phyloP scores from a whole-genome alignment of 768 basidiomycete species.

The Pleurotus citrinopileatus region DNA sequence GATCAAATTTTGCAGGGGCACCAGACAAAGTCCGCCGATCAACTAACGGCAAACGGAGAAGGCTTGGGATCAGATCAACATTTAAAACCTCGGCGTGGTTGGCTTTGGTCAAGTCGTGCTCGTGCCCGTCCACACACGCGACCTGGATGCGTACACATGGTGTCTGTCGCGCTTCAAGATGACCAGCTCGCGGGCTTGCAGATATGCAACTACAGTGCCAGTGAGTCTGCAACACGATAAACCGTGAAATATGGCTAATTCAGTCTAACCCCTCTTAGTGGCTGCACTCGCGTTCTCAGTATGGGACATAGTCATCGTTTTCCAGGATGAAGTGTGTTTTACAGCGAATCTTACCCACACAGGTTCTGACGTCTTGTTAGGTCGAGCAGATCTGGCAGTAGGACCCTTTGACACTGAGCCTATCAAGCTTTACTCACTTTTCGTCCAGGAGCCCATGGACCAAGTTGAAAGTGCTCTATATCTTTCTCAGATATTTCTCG shows the following conservation, averaged over 20 bases:
- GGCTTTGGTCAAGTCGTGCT: too few species aligned
- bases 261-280: constrained; percentile 13
- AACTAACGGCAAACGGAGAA: too few species aligned
- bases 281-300: constrained; percentile 21
- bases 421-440: neutral
- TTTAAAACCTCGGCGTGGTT: too few species aligned
- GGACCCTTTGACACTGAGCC: neutral
- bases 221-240: constrained; percentile 12
- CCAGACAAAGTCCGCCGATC: too few species aligned
- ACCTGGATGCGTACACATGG: neutral
- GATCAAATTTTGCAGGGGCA: too few species aligned
- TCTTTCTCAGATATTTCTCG: constrained; percentile 18
- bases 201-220: constrained; percentile 22
- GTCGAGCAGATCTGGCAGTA: constrained; percentile 21
- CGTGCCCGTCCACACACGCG: neutral
- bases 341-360: neutral
- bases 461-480: constrained; percentile 18
- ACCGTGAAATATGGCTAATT: neutral
- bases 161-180: constrained; percentile 5
- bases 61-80: too few species aligned
- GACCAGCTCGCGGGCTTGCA: constrained; percentile 16
- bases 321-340: constrained; percentile 18
- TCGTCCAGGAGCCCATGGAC: constrained; percentile 19
- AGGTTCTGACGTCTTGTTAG: constrained; percentile 6
- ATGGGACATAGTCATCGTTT: constrained; percentile 16